phyloP scores from a whole-genome alignment of 2,329 filamentous ascomycete species.

The Cercospora berteroae region DNA sequence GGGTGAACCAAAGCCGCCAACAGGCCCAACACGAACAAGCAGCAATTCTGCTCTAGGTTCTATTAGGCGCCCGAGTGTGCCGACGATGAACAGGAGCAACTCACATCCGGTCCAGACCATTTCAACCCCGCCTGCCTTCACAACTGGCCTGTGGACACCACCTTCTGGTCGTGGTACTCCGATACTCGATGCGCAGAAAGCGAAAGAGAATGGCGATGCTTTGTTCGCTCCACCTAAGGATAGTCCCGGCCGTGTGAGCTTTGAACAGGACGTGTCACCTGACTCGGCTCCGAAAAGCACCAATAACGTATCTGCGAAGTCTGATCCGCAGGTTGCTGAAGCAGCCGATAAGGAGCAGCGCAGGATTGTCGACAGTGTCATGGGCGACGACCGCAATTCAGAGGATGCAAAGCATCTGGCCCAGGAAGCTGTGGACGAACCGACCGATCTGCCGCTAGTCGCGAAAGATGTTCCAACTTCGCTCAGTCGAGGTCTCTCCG shows the following conservation, averaged over 20 bases:
- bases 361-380: constrained; percentile 20
- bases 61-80: constrained; percentile 23
- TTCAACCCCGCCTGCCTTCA: constrained; percentile 30
- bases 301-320: neutral
- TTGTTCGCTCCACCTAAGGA: constrained; percentile 20
- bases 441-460: constrained; percentile 22
- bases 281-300: constrained; percentile 28
- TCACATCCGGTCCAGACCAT: constrained; percentile 36
- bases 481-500: constrained; percentile 32
- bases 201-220: constrained; percentile 25
- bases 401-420: constrained; percentile 12
- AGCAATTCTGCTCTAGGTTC: constrained; percentile 27
- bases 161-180: constrained; percentile 29
- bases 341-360: constrained; percentile 8
- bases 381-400: constrained; percentile 11
- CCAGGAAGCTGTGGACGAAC: constrained; percentile 20
- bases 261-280: constrained; percentile 35
- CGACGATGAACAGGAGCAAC: constrained; percentile 25
- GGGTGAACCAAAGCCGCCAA: constrained; percentile 28
- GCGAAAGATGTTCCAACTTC: constrained; percentile 22
- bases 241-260: constrained; percentile 10
- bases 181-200: constrained; percentile 19
- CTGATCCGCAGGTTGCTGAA: neutral
- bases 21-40: constrained; percentile 19
- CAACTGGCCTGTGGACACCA: constrained; percentile 43